These are phyloP conservation scores for Astrocystis sublimbata DNA, from an alignment of 495 filamentous ascomycete species.

Conservation along the genomic window DNA sequence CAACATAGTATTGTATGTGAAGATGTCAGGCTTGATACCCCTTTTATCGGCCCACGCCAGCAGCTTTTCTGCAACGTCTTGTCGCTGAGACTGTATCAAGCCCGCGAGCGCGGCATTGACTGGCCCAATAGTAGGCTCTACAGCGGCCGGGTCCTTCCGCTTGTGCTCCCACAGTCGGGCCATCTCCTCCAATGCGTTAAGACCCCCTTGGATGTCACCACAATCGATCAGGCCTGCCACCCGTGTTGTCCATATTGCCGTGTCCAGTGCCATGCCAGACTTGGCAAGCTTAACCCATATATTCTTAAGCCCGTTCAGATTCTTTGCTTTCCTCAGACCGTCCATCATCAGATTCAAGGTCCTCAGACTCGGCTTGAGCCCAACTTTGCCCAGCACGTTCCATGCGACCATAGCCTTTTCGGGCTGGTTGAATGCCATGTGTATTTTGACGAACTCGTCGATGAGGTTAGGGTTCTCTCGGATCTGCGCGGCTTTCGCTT, in stretches of 20 bases:
- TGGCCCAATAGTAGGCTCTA: slow-evolving; percentile 58
- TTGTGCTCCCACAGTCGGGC: slow-evolving; percentile 48
- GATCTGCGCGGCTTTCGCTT: slow-evolving; percentile 27
- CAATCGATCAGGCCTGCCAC: slow-evolving; percentile 59
- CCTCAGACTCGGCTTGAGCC: slow-evolving; percentile 51
- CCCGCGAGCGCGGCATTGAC: slow-evolving; percentile 63
- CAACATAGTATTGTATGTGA: slow-evolving; percentile 71
- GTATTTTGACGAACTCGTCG: slow-evolving; percentile 55
- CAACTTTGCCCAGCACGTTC: slow-evolving; percentile 56
- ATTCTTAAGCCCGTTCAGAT: slow-evolving; percentile 51
- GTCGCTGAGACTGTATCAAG: slow-evolving; percentile 37
- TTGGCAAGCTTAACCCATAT: slow-evolving; percentile 60
- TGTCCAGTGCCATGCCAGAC: slow-evolving; percentile 57
- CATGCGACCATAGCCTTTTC: slow-evolving; percentile 58
- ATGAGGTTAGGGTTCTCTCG: slow-evolving; percentile 42
- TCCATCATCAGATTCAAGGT: slow-evolving; percentile 67
- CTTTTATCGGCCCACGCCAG: slow-evolving; percentile 60
- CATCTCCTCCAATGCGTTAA: slow-evolving; percentile 64
- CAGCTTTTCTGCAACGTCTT: slow-evolving; percentile 43
- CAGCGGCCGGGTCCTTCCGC: slow-evolving; percentile 34
- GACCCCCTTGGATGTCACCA: slow-evolving; percentile 46
- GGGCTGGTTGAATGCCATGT: slow-evolving; percentile 49
- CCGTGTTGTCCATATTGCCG: slow-evolving; percentile 59
- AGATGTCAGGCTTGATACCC: slow-evolving; percentile 58
- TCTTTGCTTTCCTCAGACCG: slow-evolving; percentile 53